Evolutionary conservation across 352 stramenopile species (phyloP).

Genomic region (Phytopythium oedochilum): DNA sequence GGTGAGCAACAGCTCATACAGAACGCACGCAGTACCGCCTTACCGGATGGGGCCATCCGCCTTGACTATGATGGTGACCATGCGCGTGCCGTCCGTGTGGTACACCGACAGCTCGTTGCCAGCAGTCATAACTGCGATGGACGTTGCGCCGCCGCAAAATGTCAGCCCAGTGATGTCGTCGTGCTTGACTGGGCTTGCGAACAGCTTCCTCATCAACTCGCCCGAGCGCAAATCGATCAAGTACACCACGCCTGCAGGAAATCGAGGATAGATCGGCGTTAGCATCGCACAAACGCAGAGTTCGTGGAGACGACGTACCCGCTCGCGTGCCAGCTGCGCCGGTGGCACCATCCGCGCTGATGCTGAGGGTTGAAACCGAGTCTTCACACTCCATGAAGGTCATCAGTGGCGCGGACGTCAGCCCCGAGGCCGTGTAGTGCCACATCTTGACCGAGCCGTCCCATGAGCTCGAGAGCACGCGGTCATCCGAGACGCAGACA

Average conservation of each 20-base stretch:
- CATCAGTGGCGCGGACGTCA: conserved; percentile 54
- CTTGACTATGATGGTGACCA: conserved; percentile 51
- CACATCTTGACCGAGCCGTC: conserved; percentile 80
- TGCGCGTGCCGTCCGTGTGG: conserved; percentile 51
- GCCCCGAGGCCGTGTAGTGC: conserved; percentile 66
- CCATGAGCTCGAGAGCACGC: conserved; percentile 65
- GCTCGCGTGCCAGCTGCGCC: conserved; percentile 60
- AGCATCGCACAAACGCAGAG: background rate
- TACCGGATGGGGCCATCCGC: conserved; percentile 60
- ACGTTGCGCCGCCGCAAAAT: conserved; percentile 49
- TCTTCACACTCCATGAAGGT: conserved; percentile 80
- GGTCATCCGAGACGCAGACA: conserved; percentile 74
- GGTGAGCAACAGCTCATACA: background rate
- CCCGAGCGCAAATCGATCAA: conserved; percentile 65
- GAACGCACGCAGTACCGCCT: background rate
- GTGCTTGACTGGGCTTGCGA: conserved; percentile 45
- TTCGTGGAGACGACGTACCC: conserved; percentile 22
- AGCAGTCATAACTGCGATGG: conserved; percentile 56
- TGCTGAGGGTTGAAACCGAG: conserved; percentile 55
- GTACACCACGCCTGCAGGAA: conserved; percentile 44
- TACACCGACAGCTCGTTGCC: conserved; percentile 75
- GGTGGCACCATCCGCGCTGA: conserved; percentile 57
- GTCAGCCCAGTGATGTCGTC: conserved; percentile 56
- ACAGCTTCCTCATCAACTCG: conserved; percentile 58
- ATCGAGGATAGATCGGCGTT: background rate